A percentile compares a stretch with the other conserved stretches of the same genome.
These are phyloP conservation scores for Geranium brycei DNA, from an alignment of 345 rosid species.

Conservation along the genomic window DNA sequence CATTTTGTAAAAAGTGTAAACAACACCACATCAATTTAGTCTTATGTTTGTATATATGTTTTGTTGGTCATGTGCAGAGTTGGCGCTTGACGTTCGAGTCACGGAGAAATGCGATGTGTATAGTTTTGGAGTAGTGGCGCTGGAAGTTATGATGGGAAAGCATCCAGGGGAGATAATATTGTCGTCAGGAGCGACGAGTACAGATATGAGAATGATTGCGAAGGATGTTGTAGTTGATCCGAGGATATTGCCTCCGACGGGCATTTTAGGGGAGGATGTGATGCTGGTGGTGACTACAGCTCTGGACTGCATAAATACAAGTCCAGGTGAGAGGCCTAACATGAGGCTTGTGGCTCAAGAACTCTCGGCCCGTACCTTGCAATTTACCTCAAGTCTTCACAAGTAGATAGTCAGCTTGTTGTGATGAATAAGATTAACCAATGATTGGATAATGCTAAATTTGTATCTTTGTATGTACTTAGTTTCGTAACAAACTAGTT, in stretches of 20 bases:
- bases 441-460: too few relatives aligned
- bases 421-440: background rate
- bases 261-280: background rate
- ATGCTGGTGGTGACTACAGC: background rate
- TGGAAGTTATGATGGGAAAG: conserved; percentile 13
- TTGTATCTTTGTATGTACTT: too few relatives aligned
- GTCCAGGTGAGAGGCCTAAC: background rate
- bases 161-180: conserved; percentile 15
- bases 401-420: background rate
- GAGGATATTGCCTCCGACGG: background rate
- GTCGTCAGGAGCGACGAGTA: background rate
- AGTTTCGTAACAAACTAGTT: too few relatives aligned
- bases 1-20: too few relatives aligned
- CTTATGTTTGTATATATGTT: too few relatives aligned
- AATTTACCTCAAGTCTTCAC: background rate
- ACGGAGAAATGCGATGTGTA: conserved; percentile 11
- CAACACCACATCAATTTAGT: too few relatives aligned
- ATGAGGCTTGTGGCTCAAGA: background rate
- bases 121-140: conserved; percentile 12
- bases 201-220: background rate
- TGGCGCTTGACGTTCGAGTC: conserved; percentile 3
- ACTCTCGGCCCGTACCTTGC: background rate
- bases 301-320: background rate
- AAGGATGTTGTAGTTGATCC: background rate
- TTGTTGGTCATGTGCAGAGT: background rate